A percentile compares a stretch with the other conserved stretches of the same genome.
Conservation (phyloP, 75 land plant species). For the Pinus taeda region DNA sequence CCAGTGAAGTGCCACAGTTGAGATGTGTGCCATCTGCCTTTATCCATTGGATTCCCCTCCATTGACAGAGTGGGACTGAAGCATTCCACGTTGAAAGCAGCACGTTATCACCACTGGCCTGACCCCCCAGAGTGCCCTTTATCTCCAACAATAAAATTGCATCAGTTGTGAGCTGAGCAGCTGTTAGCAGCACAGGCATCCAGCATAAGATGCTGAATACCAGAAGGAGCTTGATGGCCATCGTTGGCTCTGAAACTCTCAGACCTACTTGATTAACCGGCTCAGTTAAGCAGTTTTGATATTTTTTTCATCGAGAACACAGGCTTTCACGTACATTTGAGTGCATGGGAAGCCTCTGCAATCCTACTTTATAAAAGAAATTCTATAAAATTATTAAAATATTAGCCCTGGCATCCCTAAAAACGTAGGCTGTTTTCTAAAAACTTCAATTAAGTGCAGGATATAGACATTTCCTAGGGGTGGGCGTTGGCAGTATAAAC, state of each 20-base stretch:
- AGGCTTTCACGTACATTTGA: too few relatives aligned
- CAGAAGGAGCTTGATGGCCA: background rate
- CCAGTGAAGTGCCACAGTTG: constrained; percentile 32
- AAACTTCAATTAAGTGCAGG: too few relatives aligned
- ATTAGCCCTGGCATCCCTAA: too few relatives aligned
- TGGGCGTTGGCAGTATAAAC: too few relatives aligned
- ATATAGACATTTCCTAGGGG: too few relatives aligned
- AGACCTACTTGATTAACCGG: background rate
- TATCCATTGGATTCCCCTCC: constrained; percentile 66
- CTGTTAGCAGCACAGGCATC: background rate
- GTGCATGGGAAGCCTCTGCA: too few relatives aligned
- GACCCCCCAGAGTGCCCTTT: constrained; percentile 45
- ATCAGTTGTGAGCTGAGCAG: background rate
- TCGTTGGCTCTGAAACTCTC: constrained; percentile 9
- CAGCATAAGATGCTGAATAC: background rate
- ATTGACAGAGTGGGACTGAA: constrained; percentile 57
- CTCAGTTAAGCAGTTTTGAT: too few relatives aligned
- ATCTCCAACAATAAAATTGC: constrained; percentile 20
- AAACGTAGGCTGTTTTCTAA: too few relatives aligned
- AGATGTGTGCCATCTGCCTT: constrained; percentile 35
- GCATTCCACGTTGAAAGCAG: constrained; percentile 63
- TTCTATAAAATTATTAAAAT: too few relatives aligned
- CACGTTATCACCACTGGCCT: constrained; percentile 16
- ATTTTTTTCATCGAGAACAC: too few relatives aligned
- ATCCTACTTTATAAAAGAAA: too few relatives aligned